Conservation (phyloP, 345 rosid genomes). For the Pelargonium nanum region DNA sequence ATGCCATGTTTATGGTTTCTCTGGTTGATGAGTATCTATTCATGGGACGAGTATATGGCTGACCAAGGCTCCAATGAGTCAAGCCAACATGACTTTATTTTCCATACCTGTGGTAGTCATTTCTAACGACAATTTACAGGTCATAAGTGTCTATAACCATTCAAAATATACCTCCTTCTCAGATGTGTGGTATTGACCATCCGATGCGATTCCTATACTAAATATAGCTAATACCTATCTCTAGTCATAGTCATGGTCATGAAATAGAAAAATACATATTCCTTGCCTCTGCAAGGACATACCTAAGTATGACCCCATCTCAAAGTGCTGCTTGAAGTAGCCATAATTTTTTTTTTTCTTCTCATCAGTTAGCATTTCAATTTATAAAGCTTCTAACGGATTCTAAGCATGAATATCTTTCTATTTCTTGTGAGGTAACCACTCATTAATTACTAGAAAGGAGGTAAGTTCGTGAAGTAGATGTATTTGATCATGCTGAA, state of each 20-base stretch:
- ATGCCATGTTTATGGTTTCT: not conserved
- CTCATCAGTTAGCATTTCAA: not conserved
- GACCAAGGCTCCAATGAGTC: too few species aligned
- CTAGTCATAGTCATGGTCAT: too few species aligned
- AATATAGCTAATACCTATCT: not conserved
- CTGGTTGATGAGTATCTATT: too few species aligned
- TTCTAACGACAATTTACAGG: too few species aligned
- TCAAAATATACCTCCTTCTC: not conserved
- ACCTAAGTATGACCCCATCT: not conserved
- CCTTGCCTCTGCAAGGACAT: not conserved
- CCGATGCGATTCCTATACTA: not conserved
- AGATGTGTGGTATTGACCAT: not conserved
- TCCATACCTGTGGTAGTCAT: too few species aligned
- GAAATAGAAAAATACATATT: not conserved
- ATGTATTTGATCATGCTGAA: not conserved
- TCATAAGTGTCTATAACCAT: too few species aligned
- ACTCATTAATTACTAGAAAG: not conserved
- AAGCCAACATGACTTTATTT: too few species aligned
- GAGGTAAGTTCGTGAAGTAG: not conserved
- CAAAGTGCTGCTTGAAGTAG: not conserved
- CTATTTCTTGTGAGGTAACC: not conserved
- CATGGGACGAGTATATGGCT: too few species aligned
- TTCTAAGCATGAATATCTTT: not conserved
- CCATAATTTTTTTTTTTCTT: not conserved
- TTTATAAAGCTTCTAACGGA: not conserved